A percentile compares a stretch with the other conserved stretches of the same genome.
Evolutionary conservation across 1,139 yeast genomes (phyloP).

Genomic region (Debaryomycetaceae sp.): DNA sequence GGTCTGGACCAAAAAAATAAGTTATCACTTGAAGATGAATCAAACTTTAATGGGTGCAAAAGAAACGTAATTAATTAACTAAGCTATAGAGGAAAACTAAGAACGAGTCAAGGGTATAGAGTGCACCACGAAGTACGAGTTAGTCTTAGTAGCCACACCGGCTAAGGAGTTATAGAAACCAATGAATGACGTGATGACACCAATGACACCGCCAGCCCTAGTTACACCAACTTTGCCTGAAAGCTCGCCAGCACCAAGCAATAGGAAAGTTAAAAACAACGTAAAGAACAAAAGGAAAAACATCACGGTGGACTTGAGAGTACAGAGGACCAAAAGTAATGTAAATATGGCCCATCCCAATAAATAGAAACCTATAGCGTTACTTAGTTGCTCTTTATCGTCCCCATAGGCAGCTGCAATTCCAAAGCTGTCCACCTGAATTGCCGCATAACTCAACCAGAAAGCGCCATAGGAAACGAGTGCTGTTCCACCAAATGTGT

Average conservation of each 20-base stretch:
- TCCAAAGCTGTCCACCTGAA: slow-evolving; percentile 40
- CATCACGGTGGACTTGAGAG: slow-evolving; percentile 44
- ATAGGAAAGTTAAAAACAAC: slow-evolving; percentile 37
- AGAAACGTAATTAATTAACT: background rate
- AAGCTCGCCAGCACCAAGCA: slow-evolving; percentile 42
- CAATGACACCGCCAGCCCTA: slow-evolving; percentile 45
- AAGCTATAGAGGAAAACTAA: slow-evolving; percentile 1
- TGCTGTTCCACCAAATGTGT: slow-evolving; percentile 43
- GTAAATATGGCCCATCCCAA: slow-evolving; percentile 47
- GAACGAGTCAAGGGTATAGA: slow-evolving; percentile 18
- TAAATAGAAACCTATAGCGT: slow-evolving; percentile 42
- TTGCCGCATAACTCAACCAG: slow-evolving; percentile 41
- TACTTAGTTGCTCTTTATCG: slow-evolving; percentile 24
- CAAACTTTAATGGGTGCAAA: background rate
- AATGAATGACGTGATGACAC: slow-evolving; percentile 36
- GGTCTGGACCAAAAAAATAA: too few relatives aligned
- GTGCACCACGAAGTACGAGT: slow-evolving; percentile 26
- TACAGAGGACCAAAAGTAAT: slow-evolving; percentile 34
- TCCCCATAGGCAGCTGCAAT: slow-evolving; percentile 55
- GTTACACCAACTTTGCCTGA: slow-evolving; percentile 26
- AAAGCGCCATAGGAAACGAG: slow-evolving; percentile 42
- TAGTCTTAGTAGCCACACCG: slow-evolving; percentile 28
- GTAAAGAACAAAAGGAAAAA: slow-evolving; percentile 33
- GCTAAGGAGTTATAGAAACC: slow-evolving; percentile 43
- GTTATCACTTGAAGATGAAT: background rate